Conservation (phyloP, 805 yeast genomes). For the Candida railenensis region DNA sequence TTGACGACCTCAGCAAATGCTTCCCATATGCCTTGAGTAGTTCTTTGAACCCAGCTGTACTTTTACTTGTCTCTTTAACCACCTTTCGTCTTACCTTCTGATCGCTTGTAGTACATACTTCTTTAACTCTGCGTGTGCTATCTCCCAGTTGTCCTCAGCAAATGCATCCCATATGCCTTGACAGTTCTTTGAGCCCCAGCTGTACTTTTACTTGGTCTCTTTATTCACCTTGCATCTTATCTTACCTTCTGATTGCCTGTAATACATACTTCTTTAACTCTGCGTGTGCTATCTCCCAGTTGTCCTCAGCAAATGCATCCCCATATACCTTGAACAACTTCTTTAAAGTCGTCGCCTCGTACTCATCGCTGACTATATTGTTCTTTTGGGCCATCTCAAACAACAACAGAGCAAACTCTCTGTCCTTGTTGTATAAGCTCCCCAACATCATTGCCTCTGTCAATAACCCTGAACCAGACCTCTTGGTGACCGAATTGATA, state of each 20-base stretch:
- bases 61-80: no score
- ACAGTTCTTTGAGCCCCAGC: no score
- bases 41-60: no score
- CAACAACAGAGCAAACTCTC: slow-evolving; percentile 53
- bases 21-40: slow-evolving; percentile 57
- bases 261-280: slow-evolving; percentile 28
- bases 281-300: slow-evolving; percentile 29
- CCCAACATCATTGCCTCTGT: slow-evolving; percentile 49
- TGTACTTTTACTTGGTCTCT: background rate
- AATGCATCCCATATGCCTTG: slow-evolving; percentile 51
- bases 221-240: background rate
- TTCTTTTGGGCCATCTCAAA: slow-evolving; percentile 47
- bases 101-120: slow-evolving; percentile 15
- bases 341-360: slow-evolving; percentile 42
- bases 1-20: slow-evolving; percentile 43
- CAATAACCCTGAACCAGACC: slow-evolving; percentile 44
- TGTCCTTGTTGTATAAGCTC: slow-evolving; percentile 43
- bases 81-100: no score
- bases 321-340: slow-evolving; percentile 48
- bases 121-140: slow-evolving; percentile 31
- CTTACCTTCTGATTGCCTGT: slow-evolving; percentile 9
- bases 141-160: slow-evolving; percentile 38
- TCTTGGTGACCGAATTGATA: slow-evolving; percentile 21
- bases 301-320: slow-evolving; percentile 44
- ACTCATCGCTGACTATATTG: slow-evolving; percentile 34